Percentiles rank a stretch among this genome's conserved stretches.
Evolutionary conservation across 192 early-diverging fungal species (phyloP).

Genomic region (Backusella circina): DNA sequence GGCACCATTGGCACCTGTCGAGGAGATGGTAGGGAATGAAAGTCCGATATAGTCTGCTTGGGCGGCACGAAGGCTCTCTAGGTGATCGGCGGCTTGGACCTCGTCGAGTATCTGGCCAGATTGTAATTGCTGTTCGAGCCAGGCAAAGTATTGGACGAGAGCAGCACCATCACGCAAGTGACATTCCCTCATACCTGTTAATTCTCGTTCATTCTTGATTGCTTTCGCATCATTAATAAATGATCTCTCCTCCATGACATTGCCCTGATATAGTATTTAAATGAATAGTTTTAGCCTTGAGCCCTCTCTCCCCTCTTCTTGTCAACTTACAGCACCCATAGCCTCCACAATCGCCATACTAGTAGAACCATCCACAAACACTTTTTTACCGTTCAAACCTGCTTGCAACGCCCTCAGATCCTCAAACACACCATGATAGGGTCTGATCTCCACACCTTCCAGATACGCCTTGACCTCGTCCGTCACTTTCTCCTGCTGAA

Average conservation of each 20-base stretch:
- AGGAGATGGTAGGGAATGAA: conserved; percentile 94
- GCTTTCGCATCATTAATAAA: conserved; percentile 82
- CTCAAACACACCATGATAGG: conserved; percentile 77
- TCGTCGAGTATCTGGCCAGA: conserved; percentile 70
- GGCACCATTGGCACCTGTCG: conserved; percentile 90
- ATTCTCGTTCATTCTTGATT: conserved; percentile 88
- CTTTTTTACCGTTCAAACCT: conserved; percentile 31
- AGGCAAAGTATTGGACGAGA: conserved; percentile 83
- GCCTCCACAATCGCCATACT: conserved; percentile 73
- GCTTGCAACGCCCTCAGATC: conserved; percentile 44
- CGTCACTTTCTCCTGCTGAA: conserved; percentile 70
- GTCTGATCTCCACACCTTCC: conserved; percentile 54
- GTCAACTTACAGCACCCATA: conserved; percentile 48
- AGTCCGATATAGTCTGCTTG: conserved; percentile 85
- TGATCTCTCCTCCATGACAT: conserved; percentile 54
- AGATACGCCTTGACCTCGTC: conserved; percentile 60
- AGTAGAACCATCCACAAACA: conserved; percentile 61
- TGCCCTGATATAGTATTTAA: conserved; percentile 30
- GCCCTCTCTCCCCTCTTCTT: too few relatives aligned
- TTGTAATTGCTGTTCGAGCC: conserved; percentile 89
- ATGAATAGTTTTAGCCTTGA: not conserved
- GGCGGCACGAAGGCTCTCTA: conserved; percentile 71
- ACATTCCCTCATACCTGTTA: conserved; percentile 88
- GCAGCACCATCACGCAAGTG: conserved; percentile 90
- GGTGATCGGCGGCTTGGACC: conserved; percentile 76